Evolutionary conservation across 139 green algal genomes (phyloP), one percentile per base, ranked within the genome.

Genomic region (Micractinium conductrix): DNA sequence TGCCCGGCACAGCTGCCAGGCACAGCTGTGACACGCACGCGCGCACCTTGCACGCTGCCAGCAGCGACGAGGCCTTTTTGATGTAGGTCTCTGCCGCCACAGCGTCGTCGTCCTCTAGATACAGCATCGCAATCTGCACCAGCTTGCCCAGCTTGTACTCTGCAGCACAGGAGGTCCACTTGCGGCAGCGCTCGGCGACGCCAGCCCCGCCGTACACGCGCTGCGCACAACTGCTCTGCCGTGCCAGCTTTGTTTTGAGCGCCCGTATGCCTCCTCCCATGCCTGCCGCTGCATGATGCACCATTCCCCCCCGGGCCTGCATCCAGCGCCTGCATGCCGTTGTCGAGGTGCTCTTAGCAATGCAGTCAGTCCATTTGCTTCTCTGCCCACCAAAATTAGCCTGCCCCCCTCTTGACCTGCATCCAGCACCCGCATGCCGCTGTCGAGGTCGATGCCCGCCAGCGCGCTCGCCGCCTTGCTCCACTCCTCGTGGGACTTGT

Each of bases 121-220:
- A 99, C 74, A 99, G 93, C 92, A 98, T 96, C 0, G 97, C 95
- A 24, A 99, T 99, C 80, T 96, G 95, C 62, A 99, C 91, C 87
- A 95, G 95, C 84, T 96, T 97, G 33, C 44, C 53, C 60, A 99
- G 91, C 88, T 96, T 96, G 91, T 98, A 98, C 82, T 89, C 78
- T 83, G 78, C 37, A 40, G 33, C 58, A 58, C 40, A 43, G 26
- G 35, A 68, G 17, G 4, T 33, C 19, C 60, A 70, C 28, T 28
- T 16, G n/a, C n/a, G n/a, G n/a, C n/a, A n/a, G n/a, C n/a, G n/a
- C n/a, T n/a, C n/a, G n/a, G n/a, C n/a, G n/a, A n/a, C n/a, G n/a
- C n/a, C n/a, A n/a, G n/a, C n/a, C n/a, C n/a, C n/a, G n/a, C n/a
- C n/a, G n/a, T n/a, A n/a, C n/a, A n/a, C n/a, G n/a, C n/a, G n/a